A percentile compares a stretch with the other conserved stretches of the same genome.
These are phyloP conservation scores for Yueomyces sp. DNA, from an alignment of 805 yeast species.

Conservation along the genomic window DNA sequence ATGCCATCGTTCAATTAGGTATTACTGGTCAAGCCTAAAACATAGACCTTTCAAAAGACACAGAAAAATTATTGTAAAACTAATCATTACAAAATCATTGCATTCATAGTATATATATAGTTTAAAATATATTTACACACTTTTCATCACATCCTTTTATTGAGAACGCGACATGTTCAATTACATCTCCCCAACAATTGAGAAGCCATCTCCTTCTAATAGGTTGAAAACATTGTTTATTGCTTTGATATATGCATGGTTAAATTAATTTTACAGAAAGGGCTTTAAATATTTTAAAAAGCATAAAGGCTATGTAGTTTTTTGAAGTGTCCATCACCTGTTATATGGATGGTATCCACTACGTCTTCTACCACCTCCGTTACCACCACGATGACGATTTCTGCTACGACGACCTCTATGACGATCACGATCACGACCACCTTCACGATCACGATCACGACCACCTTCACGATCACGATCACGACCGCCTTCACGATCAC, in stretches of 20 bases:
- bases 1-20: slow-evolving; percentile 34
- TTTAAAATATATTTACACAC: background rate
- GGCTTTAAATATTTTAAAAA: no score
- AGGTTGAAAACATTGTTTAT: no score
- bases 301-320: background rate
- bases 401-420: slow-evolving; percentile 9
- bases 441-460: slow-evolving; percentile 9
- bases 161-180: no score
- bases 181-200: no score
- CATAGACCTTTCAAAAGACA: no score
- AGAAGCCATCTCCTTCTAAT: no score
- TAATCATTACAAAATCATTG: no score
- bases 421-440: slow-evolving; percentile 4
- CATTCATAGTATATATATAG: no score
- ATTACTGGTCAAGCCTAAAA: background rate
- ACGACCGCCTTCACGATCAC: background rate
- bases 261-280: no score
- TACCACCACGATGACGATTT: slow-evolving; percentile 15
- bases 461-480: slow-evolving; percentile 3
- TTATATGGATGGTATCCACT: slow-evolving; percentile 21
- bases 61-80: no score
- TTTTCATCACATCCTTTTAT: background rate
- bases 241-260: no score
- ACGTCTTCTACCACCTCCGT: slow-evolving; percentile 10
- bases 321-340: slow-evolving; percentile 6